A percentile compares a stretch with the other conserved stretches of the same genome.
Conservation (phyloP, 1,139 yeast genomes). For the Diutina siamensis region DNA sequence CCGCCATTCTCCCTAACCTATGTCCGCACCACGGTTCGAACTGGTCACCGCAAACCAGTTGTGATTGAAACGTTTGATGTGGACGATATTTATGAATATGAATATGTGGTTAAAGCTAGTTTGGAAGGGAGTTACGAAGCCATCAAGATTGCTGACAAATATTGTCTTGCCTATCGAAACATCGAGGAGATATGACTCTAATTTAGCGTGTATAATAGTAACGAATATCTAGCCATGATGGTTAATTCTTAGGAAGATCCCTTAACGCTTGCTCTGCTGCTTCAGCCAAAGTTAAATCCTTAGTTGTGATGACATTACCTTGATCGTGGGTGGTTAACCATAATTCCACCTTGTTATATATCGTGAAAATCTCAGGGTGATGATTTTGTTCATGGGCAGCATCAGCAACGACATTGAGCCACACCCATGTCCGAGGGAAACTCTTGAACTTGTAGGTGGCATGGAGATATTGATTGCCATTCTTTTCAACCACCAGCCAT, state of each 20-base stretch:
- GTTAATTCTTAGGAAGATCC: background rate
- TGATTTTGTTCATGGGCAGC: constrained; percentile 53
- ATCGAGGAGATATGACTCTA: background rate
- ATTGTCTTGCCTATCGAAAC: constrained; percentile 27
- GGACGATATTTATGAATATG: constrained; percentile 54
- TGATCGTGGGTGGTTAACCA: constrained; percentile 62
- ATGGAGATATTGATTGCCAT: background rate
- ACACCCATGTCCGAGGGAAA: constrained; percentile 54
- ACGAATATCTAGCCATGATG: no score
- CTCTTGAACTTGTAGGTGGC: constrained; percentile 27
- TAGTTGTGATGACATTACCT: constrained; percentile 37
- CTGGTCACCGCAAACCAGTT: constrained; percentile 22
- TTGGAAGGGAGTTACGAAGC: constrained; percentile 94
- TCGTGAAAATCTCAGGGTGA: constrained; percentile 60
- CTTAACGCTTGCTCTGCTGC: constrained; percentile 2
- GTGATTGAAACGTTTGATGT: constrained; percentile 73
- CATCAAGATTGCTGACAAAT: constrained; percentile 71
- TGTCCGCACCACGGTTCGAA: constrained; percentile 28
- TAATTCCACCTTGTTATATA: constrained; percentile 49
- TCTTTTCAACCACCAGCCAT: constrained; percentile 1
- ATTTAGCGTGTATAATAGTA: background rate
- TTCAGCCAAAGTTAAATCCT: constrained; percentile 52
- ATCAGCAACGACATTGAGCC: constrained; percentile 50
- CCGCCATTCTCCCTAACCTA: constrained; percentile 63
- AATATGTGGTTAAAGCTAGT: constrained; percentile 63